Percentiles rank a stretch among this genome's conserved stretches.
These are phyloP conservation scores for Termitomyces sp. DNA, from an alignment of 768 basidiomycete genomes.

Conservation along the genomic window DNA sequence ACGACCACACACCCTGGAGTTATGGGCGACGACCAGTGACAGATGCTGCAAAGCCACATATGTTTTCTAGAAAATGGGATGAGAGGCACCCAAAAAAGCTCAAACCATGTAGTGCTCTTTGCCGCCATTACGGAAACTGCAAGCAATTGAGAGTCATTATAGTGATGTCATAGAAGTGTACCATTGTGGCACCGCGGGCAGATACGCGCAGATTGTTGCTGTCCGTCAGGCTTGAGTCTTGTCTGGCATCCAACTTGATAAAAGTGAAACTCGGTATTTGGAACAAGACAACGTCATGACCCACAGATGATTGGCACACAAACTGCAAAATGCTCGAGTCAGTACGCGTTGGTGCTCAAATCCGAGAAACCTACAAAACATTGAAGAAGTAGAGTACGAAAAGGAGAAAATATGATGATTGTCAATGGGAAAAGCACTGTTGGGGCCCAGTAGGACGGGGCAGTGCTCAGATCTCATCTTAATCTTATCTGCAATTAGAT, in stretches of 20 bases:
- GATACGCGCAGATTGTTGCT: slow-evolving; percentile 39
- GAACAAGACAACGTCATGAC: slow-evolving; percentile 13
- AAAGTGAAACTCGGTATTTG: background rate
- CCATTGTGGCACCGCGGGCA: slow-evolving; percentile 75
- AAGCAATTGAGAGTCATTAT: background rate
- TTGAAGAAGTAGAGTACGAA: background rate
- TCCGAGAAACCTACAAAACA: slow-evolving; percentile 19
- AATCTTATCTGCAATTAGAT: slow-evolving; percentile 4
- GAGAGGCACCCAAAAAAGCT: slow-evolving; percentile 69
- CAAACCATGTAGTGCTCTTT: slow-evolving; percentile 68
- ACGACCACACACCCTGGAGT: slow-evolving; percentile 40
- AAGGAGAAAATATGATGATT: background rate
- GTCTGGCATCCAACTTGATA: slow-evolving; percentile 61
- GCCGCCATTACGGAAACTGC: slow-evolving; percentile 56
- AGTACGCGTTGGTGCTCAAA: background rate
- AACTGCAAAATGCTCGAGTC: slow-evolving; percentile 24
- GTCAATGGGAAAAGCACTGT: background rate
- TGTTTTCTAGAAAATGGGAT: slow-evolving; percentile 56
- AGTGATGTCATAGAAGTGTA: slow-evolving; percentile 11
- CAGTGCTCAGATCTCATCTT: background rate
- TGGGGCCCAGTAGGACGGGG: background rate
- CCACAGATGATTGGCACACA: slow-evolving; percentile 48
- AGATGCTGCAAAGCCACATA: slow-evolving; percentile 69
- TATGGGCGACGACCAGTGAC: slow-evolving; percentile 54
- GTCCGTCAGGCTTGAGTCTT: slow-evolving; percentile 48